Base-by-base conservation (phyloP, 257 asterid genomes). In the Catharanthus roseus region DNA sequence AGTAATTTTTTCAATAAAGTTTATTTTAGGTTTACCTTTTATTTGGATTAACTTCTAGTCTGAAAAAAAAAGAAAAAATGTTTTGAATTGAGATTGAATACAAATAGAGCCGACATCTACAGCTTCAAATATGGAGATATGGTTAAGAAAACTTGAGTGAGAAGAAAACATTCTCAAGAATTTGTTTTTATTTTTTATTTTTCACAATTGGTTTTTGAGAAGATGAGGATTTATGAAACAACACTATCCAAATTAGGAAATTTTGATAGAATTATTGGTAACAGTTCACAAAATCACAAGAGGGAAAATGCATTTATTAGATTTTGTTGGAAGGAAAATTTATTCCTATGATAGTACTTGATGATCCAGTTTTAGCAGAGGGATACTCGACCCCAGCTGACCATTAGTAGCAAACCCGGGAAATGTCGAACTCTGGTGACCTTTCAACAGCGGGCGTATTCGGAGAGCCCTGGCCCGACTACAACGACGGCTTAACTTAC, bases 401-500 rank as follows among this genome's bases (percentile, higher is more conserved):
- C 45, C 28, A 15, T 31, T 53, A 15, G 12, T 50, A 21, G 65
- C 53, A 36, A 23, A 55, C 1, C 5, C 38, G 28, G n/a, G 42
- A 23, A 53, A 75, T 82, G 79, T 76, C 62, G n/a, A 39, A 10
- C 58, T 42, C 28, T 45, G 71, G 61, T 54, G 75, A 74, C 49
- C 15, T 61, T 8, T 36, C 67, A 10, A 24, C 64, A 61, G 71
- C 74, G 82, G 55, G 55, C 24, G 41, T 83, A 8, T 79, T 93
- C 74, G 97, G 97, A 15, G 82, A 85, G 79, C 82, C 88, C 10
- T 95, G 99, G 99, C 96, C 96, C 47, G 87, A 88, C 53, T 81
- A 69, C 65, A 95, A 91, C 78, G 90, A 81, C 70, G 97, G 97
- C 11, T 81, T 91, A 60, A 72, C 77, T 26, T 95, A 95, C 80